Evolutionary conservation across 768 basidiomycete genomes (phyloP).

Genomic region (Trametes gibbosa): DNA sequence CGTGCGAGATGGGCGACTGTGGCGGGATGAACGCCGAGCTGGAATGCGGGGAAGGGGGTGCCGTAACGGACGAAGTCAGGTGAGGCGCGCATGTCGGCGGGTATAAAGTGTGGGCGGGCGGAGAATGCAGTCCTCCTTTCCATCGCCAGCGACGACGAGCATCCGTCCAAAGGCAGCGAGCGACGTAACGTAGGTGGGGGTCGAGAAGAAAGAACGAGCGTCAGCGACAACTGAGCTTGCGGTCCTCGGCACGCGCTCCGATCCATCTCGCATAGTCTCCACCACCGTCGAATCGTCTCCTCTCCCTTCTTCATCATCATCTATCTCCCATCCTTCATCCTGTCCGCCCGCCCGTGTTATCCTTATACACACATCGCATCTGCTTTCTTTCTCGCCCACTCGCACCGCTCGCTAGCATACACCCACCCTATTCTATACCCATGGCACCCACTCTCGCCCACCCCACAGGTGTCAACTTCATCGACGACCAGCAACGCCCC

Average conservation of each 20-base stretch:
- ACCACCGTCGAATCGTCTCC: slow-evolving; percentile 15
- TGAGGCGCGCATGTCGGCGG: slow-evolving; percentile 11
- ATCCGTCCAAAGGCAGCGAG: background rate
- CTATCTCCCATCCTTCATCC: background rate
- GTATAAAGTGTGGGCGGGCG: slow-evolving; percentile 5
- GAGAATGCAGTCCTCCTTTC: background rate
- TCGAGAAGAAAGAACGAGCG: slow-evolving; percentile 1
- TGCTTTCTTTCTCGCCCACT: background rate
- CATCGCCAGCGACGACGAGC: slow-evolving; percentile 8
- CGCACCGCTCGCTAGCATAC: background rate
- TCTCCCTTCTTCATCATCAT: slow-evolving; percentile 1
- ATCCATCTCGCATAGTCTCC: slow-evolving; percentile 6
- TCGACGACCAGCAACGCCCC: slow-evolving; percentile 55
- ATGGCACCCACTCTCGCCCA: slow-evolving; percentile 71
- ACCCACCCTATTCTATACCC: background rate
- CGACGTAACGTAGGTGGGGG: background rate
- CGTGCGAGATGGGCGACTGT: slow-evolving; percentile 9
- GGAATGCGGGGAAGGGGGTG: slow-evolving; percentile 11
- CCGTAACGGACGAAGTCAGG: slow-evolving; percentile 17
- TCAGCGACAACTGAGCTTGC: background rate
- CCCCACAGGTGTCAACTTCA: slow-evolving; percentile 61
- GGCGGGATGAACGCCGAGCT: background rate
- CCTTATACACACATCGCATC: slow-evolving; percentile 7
- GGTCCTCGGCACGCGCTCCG: slow-evolving; percentile 15
- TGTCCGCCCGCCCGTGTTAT: slow-evolving; percentile 10